A percentile compares a stretch with the other conserved stretches of the same genome.
These are phyloP conservation scores for Taiozyma sp. DNA, from an alignment of 1,139 yeast genomes.

Conservation along the genomic window DNA sequence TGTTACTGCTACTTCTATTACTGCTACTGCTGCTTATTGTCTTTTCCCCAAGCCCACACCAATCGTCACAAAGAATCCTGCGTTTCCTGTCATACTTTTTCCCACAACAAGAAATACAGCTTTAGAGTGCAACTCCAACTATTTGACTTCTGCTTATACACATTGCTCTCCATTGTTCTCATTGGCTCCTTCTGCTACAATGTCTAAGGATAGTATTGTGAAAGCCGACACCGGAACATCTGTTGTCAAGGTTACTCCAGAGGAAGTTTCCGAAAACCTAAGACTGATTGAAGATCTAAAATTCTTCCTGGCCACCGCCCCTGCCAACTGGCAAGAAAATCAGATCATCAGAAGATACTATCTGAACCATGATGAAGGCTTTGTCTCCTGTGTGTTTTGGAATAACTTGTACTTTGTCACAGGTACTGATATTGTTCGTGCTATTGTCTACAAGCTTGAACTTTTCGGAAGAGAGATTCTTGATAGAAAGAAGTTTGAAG, in stretches of 20 bases:
- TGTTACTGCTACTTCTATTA: not conserved
- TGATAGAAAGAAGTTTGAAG: slow-evolving; percentile 93
- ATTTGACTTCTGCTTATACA: not conserved
- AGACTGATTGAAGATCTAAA: slow-evolving; percentile 70
- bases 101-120: not conserved
- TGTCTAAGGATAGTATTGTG: not conserved
- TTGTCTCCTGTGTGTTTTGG: slow-evolving; percentile 91
- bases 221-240: not conserved
- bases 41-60: not conserved
- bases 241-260: slow-evolving; percentile 7
- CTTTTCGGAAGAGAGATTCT: slow-evolving; percentile 83
- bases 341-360: slow-evolving; percentile 85
- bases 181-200: not conserved
- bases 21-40: not conserved
- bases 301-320: slow-evolving; percentile 86
- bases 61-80: not conserved
- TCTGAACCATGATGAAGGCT: slow-evolving; percentile 83
- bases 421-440: slow-evolving; percentile 93
- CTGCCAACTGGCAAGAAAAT: slow-evolving; percentile 88
- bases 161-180: not conserved
- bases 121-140: not conserved
- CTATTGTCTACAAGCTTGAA: slow-evolving; percentile 82
- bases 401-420: slow-evolving; percentile 85
- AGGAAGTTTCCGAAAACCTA: slow-evolving; percentile 42
- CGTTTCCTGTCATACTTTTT: not conserved